These are phyloP conservation scores for Ogataea hybrid DNA, from an alignment of 1,139 yeast genomes.

Conservation along the genomic window DNA sequence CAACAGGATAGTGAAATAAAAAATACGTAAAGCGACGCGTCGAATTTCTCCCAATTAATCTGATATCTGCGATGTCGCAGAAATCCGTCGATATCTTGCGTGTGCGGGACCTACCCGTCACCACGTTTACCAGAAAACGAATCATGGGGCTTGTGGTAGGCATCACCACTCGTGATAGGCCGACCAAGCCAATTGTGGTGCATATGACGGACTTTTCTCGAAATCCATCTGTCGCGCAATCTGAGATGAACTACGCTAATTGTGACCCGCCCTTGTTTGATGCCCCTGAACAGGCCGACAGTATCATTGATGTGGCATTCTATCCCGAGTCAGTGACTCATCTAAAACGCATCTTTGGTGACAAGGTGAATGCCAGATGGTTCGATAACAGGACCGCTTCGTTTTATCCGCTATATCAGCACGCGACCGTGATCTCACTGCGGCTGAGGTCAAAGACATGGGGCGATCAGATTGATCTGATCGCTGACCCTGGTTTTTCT, in stretches of 20 bases:
- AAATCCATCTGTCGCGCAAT: neutral
- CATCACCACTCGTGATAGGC: conserved; percentile 10
- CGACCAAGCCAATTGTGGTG: conserved; percentile 12
- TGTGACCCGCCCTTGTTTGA: conserved; percentile 1
- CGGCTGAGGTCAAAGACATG: conserved; percentile 9
- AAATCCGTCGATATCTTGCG: neutral
- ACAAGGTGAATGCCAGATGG: neutral
- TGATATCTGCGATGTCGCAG: neutral
- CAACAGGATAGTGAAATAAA: conserved; percentile 23
- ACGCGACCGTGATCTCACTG: conserved; percentile 11
- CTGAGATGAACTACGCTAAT: conserved; percentile 1
- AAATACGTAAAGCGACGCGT: conserved; percentile 3
- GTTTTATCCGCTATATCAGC: conserved; percentile 4
- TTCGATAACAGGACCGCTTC: neutral
- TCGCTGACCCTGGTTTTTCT: conserved; percentile 4
- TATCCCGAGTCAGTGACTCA: conserved; percentile 11
- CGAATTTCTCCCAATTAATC: neutral
- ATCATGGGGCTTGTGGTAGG: conserved; percentile 16
- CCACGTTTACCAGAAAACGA: conserved; percentile 3
- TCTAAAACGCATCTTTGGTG: neutral
- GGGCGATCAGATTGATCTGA: conserved; percentile 8
- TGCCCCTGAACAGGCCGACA: neutral
- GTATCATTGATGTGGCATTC: conserved; percentile 15
- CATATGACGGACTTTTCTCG: conserved; percentile 20
- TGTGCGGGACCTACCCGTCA: conserved; percentile 10